Percentiles rank a stretch among this genome's conserved stretches.
These are phyloP conservation scores for Phytophthora uliginosa DNA, from an alignment of 352 stramenopile species.

Conservation along the genomic window DNA sequence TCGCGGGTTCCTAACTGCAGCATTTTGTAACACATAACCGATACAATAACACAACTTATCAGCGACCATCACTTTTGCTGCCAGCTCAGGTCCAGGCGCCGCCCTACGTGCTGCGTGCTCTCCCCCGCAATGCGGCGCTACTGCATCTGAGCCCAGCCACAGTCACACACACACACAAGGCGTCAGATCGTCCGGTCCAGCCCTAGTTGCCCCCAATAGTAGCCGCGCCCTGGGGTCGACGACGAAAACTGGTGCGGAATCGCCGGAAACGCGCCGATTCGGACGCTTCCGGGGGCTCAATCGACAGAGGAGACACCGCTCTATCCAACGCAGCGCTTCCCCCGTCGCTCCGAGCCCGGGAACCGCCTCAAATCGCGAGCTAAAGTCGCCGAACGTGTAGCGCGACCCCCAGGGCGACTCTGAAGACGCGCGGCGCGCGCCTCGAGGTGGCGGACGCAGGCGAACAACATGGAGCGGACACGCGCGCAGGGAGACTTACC, in stretches of 20 bases:
- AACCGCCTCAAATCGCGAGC: constrained; percentile 4
- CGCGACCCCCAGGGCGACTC: constrained; percentile 30
- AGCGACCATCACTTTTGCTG: constrained; percentile 28
- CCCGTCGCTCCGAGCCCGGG: constrained; percentile 18
- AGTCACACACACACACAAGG: constrained; percentile 22
- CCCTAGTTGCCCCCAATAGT: not conserved
- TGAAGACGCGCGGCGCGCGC: constrained; percentile 26
- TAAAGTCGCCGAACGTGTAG: not conserved
- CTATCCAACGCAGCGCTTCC: constrained; percentile 21
- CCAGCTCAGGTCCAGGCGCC: not conserved
- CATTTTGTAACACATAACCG: constrained; percentile 26
- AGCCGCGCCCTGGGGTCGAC: not conserved
- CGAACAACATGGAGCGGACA: constrained; percentile 8
- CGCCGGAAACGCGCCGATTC: constrained; percentile 34
- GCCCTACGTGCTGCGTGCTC: constrained; percentile 38
- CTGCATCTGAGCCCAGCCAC: constrained; percentile 37
- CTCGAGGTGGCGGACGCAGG: constrained; percentile 27
- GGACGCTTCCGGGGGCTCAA: constrained; percentile 9
- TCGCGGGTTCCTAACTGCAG: constrained; percentile 61
- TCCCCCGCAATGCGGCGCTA: constrained; percentile 32
- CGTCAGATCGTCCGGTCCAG: constrained; percentile 13
- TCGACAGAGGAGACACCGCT: constrained; percentile 28
- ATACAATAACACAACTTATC: constrained; percentile 35
- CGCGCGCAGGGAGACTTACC: constrained; percentile 35
- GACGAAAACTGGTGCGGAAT: not conserved